phyloP scores from a whole-genome alignment of 257 asterid genomes.

The Datura wrightii region DNA sequence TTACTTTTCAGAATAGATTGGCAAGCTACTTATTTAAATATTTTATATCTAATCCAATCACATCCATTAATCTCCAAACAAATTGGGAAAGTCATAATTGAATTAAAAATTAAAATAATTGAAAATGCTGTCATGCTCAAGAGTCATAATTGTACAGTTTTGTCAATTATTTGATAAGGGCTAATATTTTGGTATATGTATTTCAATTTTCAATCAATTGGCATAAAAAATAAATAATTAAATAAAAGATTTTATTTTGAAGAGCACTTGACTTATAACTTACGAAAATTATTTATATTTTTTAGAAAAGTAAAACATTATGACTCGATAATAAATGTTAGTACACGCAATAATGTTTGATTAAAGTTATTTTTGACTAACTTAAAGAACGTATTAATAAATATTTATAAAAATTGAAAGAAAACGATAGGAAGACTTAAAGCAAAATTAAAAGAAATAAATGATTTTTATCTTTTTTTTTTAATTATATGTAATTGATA shows the following conservation, averaged over 20 bases:
- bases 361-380: not conserved
- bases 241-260: not conserved
- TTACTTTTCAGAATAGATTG: conserved; percentile 5
- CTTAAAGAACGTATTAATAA: not conserved
- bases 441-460: no score
- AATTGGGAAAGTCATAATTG: not conserved
- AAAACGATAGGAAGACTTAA: not conserved
- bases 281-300: no score
- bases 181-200: not conserved
- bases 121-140: conserved; percentile 9
- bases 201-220: not conserved
- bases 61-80: not conserved
- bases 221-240: not conserved
- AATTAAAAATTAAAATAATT: not conserved
- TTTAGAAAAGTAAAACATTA: not conserved
- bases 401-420: not conserved
- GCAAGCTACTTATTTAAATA: not conserved
- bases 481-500: not conserved
- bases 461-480: no score
- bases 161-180: conserved; percentile 19
- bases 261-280: not conserved
- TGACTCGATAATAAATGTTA: not conserved
- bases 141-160: not conserved
- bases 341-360: not conserved
- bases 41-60: not conserved